Percentiles rank a stretch among this genome's conserved stretches.
Evolutionary conservation across 2,329 filamentous ascomycete species (phyloP).

Genomic region (Aquanectria penicillioides): DNA sequence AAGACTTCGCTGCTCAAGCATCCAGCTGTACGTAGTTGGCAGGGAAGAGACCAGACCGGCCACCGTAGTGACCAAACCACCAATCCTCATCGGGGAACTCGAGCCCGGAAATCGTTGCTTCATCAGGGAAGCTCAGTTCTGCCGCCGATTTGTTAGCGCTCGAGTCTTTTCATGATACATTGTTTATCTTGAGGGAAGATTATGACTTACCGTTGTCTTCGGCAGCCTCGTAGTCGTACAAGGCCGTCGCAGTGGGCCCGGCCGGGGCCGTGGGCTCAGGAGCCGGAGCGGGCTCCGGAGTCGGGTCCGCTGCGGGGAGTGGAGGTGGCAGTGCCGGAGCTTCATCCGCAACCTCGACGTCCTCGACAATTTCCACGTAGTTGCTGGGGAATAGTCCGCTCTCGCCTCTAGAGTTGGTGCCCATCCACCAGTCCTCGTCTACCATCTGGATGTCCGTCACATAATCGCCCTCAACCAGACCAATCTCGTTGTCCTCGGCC

Average conservation of each 20-base stretch:
- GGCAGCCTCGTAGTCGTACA: conserved; percentile 96
- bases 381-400: conserved; percentile 95
- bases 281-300: conserved; percentile 47
- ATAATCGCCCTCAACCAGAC: conserved; percentile 86
- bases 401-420: conserved; percentile 85
- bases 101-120: conserved; percentile 81
- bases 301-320: conserved; percentile 47
- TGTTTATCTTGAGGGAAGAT: too few relatives aligned
- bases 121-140: conserved; percentile 87
- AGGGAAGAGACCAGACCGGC: conserved; percentile 84
- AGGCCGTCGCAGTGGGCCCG: conserved; percentile 79
- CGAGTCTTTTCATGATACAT: too few relatives aligned
- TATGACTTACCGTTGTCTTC: conserved; percentile 81
- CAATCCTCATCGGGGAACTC: conserved; percentile 99
- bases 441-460: conserved; percentile 97
- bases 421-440: conserved; percentile 99
- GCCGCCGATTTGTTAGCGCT: conserved; percentile 49
- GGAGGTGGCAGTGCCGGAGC: conserved; percentile 44
- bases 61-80: conserved; percentile 92
- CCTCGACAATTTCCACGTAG: conserved; percentile 89
- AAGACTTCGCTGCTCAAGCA: conserved; percentile 32
- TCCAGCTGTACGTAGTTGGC: conserved; percentile 75
- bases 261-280: conserved; percentile 51
- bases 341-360: conserved; percentile 61
- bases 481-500: conserved; percentile 96